A percentile compares a stretch with the other conserved stretches of the same genome.
These are phyloP conservation scores for Podospora australis DNA, from an alignment of 495 filamentous ascomycete genomes.

Conservation along the genomic window DNA sequence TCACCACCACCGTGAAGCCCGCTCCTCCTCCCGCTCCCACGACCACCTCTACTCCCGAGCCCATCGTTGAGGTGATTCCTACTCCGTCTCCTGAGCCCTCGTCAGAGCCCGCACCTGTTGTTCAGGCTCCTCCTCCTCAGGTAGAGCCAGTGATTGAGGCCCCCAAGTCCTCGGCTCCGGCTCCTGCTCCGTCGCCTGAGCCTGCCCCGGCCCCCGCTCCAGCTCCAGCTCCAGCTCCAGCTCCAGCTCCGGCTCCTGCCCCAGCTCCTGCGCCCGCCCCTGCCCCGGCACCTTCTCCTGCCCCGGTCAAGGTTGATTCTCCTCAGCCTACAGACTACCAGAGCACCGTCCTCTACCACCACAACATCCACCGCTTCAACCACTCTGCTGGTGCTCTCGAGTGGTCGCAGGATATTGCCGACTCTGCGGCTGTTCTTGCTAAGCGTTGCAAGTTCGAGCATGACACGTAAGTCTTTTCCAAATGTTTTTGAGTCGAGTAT, in stretches of 20 bases:
- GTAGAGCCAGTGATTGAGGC: constrained; percentile 6
- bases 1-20: constrained; percentile 7
- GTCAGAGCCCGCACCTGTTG: constrained; percentile 5
- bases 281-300: constrained; percentile 15
- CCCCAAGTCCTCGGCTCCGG: constrained; percentile 8
- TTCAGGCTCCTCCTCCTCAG: not conserved
- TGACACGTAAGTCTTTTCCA: constrained; percentile 59
- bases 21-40: constrained; percentile 15
- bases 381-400: constrained; percentile 61
- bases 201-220: constrained; percentile 14
- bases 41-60: constrained; percentile 4
- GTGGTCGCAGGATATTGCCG: constrained; percentile 57
- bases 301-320: constrained; percentile 10
- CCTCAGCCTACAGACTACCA: constrained; percentile 24
- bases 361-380: constrained; percentile 82
- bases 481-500: not conserved
- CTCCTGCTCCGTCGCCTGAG: constrained; percentile 4
- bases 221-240: not conserved
- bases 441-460: constrained; percentile 64
- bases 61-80: constrained; percentile 1
- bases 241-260: too few relatives aligned
- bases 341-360: constrained; percentile 51
- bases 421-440: constrained; percentile 48
- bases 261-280: constrained; percentile 13
- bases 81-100: constrained; percentile 9